A percentile compares a stretch with the other conserved stretches of the same genome.
These are phyloP conservation scores for Platanthera zijinensis DNA, from an alignment of 106 monocot genomes.

Conservation along the genomic window DNA sequence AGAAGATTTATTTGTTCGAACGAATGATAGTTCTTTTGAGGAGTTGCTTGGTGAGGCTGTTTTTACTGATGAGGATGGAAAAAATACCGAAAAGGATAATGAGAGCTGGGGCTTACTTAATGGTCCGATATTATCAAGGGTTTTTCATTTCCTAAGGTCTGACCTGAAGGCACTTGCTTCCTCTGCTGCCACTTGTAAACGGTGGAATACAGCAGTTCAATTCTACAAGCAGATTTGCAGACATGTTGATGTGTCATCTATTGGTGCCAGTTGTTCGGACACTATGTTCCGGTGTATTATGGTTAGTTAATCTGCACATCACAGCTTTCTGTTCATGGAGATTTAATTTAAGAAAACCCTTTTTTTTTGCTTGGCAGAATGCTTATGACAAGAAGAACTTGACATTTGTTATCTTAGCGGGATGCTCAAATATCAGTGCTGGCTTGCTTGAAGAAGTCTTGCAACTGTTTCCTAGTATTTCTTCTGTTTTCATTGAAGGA, in stretches of 20 bases:
- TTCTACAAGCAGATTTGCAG: conserved; percentile 65
- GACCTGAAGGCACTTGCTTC: conserved; percentile 67
- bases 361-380: conserved; percentile 34
- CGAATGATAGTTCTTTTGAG: conserved; percentile 62
- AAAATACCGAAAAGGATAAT: conserved; percentile 13
- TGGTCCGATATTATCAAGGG: conserved; percentile 57
- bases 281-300: conserved; percentile 50
- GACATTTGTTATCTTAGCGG: conserved; percentile 50
- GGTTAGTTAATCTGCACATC: conserved; percentile 37
- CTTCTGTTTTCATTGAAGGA: conserved; percentile 57
- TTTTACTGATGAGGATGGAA: conserved; percentile 20
- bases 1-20: conserved; percentile 35
- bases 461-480: conserved; percentile 47
- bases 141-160: conserved; percentile 79
- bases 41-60: conserved; percentile 44
- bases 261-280: conserved; percentile 66
- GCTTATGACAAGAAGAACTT: conserved; percentile 67
- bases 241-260: conserved; percentile 68
- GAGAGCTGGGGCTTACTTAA: conserved; percentile 69
- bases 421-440: conserved; percentile 66
- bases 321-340: not conserved
- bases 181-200: conserved; percentile 78
- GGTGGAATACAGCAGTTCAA: conserved; percentile 60
- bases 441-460: conserved; percentile 61
- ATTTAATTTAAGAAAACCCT: not conserved